Evolutionary conservation across 805 yeast species (phyloP).

Genomic region (Ogataea methanolica): DNA sequence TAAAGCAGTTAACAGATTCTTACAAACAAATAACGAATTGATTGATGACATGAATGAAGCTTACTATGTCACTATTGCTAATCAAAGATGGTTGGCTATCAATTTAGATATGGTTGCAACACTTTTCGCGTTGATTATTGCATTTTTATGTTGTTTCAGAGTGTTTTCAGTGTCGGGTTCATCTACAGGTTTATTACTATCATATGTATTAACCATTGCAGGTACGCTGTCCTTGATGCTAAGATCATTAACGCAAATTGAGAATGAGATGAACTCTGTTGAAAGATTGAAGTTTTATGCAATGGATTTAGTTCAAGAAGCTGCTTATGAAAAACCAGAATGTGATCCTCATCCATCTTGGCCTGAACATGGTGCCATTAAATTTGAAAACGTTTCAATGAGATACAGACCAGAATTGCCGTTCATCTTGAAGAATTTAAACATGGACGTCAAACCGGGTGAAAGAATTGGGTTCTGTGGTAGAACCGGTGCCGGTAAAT

Average conservation of each 20-base stretch:
- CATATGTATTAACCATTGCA: slow-evolving; percentile 55
- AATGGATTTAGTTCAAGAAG: slow-evolving; percentile 58
- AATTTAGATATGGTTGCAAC: slow-evolving; percentile 47
- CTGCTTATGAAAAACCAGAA: slow-evolving; percentile 46
- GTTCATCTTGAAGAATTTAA: slow-evolving; percentile 45
- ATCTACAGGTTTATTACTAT: slow-evolving; percentile 57
- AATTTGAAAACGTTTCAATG: slow-evolving; percentile 44
- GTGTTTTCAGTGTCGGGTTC: slow-evolving; percentile 54
- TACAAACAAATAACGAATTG: slow-evolving; percentile 38
- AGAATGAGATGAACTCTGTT: slow-evolving; percentile 78
- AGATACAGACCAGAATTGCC: slow-evolving; percentile 61
- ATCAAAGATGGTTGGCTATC: slow-evolving; percentile 62
- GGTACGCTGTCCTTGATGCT: slow-evolving; percentile 48
- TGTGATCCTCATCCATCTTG: slow-evolving; percentile 40
- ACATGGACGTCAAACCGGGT: slow-evolving; percentile 40
- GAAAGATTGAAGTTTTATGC: slow-evolving; percentile 70
- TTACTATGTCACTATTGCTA: slow-evolving; percentile 49
- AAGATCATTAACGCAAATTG: slow-evolving; percentile 64
- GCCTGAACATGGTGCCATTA: slow-evolving; percentile 46
- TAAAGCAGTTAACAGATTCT: slow-evolving; percentile 37
- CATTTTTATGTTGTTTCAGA: slow-evolving; percentile 54
- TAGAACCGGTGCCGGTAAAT: slow-evolving; percentile 84
- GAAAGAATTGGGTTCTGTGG: slow-evolving; percentile 84
- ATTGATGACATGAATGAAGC: slow-evolving; percentile 66
- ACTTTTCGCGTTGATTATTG: slow-evolving; percentile 41